Percentiles rank a stretch among this genome's conserved stretches.
Conservation (phyloP, 345 rosid species). For the Cardamine resedifolia region DNA sequence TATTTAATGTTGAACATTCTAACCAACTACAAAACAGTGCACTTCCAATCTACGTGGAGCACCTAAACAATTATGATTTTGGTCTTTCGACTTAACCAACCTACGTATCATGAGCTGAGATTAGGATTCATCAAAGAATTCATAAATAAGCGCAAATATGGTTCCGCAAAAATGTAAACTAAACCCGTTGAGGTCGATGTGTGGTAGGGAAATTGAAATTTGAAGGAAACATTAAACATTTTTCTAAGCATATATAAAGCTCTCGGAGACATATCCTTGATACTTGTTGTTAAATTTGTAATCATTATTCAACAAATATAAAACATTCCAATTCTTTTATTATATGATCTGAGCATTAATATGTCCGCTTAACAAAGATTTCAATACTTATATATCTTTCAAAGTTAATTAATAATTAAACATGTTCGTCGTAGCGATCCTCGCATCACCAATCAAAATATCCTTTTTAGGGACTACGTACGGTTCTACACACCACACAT, state of each 20-base stretch:
- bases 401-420: neutral
- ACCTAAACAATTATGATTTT: neutral
- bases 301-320: neutral
- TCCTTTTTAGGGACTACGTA: neutral
- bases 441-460: neutral
- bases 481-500: neutral
- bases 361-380: neutral
- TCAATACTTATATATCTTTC: neutral
- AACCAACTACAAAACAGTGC: neutral
- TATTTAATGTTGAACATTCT: too few relatives aligned
- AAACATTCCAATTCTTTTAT: neutral
- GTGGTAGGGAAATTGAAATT: too few relatives aligned
- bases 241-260: neutral
- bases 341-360: neutral
- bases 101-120: neutral
- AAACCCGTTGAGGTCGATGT: too few relatives aligned
- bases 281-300: neutral
- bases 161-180: too few relatives aligned
- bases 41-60: neutral
- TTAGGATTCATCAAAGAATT: neutral
- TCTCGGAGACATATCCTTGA: neutral
- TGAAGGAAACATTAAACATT: neutral
- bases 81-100: neutral
- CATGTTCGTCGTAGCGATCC: neutral
- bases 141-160: neutral